Conservation (phyloP, 768 basidiomycete genomes). For the Boletellus sp. region DNA sequence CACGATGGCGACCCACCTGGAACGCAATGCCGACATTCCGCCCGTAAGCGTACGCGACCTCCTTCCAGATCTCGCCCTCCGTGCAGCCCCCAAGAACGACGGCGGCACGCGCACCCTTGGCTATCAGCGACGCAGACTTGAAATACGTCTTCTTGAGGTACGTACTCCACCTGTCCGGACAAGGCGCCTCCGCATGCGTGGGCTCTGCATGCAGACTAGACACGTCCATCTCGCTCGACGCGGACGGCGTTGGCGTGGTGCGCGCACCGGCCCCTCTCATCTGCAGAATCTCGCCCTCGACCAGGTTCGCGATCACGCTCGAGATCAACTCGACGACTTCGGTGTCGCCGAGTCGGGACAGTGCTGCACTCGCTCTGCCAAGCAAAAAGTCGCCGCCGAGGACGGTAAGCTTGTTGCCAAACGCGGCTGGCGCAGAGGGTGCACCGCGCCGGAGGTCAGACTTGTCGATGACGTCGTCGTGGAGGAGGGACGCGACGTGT, state of each 20-base stretch:
- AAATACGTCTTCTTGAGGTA: conserved; percentile 93
- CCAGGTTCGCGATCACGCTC: conserved; percentile 88
- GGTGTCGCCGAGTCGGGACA: conserved; percentile 78
- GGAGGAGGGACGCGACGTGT: conserved; percentile 89
- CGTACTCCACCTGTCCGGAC: conserved; percentile 56
- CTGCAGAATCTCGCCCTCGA: conserved; percentile 94
- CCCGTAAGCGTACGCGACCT: conserved; percentile 88
- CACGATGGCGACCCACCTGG: conserved; percentile 55
- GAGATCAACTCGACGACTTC: conserved; percentile 94
- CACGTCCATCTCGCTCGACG: conserved; percentile 16
- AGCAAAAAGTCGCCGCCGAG: conserved; percentile 95
- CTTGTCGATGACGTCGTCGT: conserved; percentile 84
- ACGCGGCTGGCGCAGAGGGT: conserved; percentile 67
- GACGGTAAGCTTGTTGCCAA: conserved; percentile 91
- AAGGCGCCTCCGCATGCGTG: conserved; percentile 24
- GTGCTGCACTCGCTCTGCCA: conserved; percentile 82
- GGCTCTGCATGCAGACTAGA: conserved; percentile 46
- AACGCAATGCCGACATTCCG: conserved; percentile 93
- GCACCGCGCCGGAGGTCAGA: conserved; percentile 68
- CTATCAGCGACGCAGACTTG: conserved; percentile 89
- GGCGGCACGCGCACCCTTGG: conserved; percentile 79
- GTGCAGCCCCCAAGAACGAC: conserved; percentile 82
- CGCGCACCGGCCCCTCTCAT: conserved; percentile 34
- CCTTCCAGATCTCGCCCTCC: conserved; percentile 80
- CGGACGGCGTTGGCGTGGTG: neutral